Evolutionary conservation across 805 yeast genomes (phyloP).

Genomic region (Yarrowia porcina): DNA sequence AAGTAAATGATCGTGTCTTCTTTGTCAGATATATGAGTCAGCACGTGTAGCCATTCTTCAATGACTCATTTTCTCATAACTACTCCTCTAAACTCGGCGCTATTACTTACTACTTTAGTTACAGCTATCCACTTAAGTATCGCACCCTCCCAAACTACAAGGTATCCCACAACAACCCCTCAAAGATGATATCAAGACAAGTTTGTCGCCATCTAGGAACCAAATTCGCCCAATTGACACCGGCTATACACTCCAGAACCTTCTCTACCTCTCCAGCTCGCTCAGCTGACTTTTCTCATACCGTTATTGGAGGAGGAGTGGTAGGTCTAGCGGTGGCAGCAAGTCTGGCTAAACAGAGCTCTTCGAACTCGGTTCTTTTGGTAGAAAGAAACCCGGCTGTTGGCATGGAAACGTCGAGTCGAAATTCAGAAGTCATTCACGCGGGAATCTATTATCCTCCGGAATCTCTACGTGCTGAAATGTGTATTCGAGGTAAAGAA

Average conservation of each 20-base stretch:
- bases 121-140: too few relatives aligned
- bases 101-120: background rate
- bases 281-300: constrained; percentile 58
- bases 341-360: constrained; percentile 49
- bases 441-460: constrained; percentile 83
- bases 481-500: constrained; percentile 74
- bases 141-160: background rate
- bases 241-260: background rate
- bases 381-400: constrained; percentile 63
- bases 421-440: constrained; percentile 91
- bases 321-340: constrained; percentile 82
- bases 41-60: too few relatives aligned
- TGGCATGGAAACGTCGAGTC: constrained; percentile 81
- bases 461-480: constrained; percentile 58
- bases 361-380: constrained; percentile 52
- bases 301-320: constrained; percentile 78
- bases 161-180: background rate
- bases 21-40: too few relatives aligned
- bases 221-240: background rate
- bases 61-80: too few relatives aligned
- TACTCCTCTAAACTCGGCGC: too few relatives aligned
- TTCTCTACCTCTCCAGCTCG: background rate
- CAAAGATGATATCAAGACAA: background rate
- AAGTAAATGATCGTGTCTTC: too few relatives aligned
- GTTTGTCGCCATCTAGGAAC: background rate